Percentiles rank a stretch among this genome's conserved stretches.
Evolutionary conservation across 495 filamentous ascomycete genomes (phyloP).

Genomic region (Neurospora hispaniola): DNA sequence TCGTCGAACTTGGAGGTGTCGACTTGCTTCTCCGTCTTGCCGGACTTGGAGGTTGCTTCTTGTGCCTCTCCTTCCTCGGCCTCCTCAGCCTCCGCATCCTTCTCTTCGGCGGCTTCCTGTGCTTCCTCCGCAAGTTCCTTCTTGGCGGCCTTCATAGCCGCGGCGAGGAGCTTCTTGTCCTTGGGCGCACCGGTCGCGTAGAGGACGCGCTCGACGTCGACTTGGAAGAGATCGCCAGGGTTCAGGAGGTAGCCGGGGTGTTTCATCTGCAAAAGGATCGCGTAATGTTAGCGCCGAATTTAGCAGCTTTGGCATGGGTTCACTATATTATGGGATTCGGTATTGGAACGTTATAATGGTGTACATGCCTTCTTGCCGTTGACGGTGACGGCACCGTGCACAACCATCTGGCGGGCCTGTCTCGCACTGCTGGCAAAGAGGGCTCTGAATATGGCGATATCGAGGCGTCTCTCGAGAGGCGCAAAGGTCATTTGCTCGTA

Average conservation of each 20-base stretch:
- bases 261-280: constrained; percentile 52
- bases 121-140: constrained; percentile 15
- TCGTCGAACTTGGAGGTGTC: constrained; percentile 11
- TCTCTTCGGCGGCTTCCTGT: constrained; percentile 14
- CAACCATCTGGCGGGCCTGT: constrained; percentile 87
- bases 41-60: constrained; percentile 6
- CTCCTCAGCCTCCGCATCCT: constrained; percentile 9
- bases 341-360: neutral
- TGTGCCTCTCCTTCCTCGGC: constrained; percentile 15
- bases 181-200: constrained; percentile 63
- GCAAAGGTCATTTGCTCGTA: constrained; percentile 91
- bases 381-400: constrained; percentile 87
- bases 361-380: constrained; percentile 81
- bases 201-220: constrained; percentile 79
- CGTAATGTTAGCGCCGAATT: constrained; percentile 2
- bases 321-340: neutral
- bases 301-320: neutral
- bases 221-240: constrained; percentile 95
- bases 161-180: constrained; percentile 2
- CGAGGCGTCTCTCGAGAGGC: constrained; percentile 79
- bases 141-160: constrained; percentile 1
- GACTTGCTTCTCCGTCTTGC: constrained; percentile 13
- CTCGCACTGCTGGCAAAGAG: constrained; percentile 90
- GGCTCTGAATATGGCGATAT: constrained; percentile 83
- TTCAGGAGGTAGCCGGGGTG: constrained; percentile 93